These are phyloP conservation scores for Setaria italica DNA, from an alignment of 202 grass and related monocot species.

Conservation along the genomic window DNA sequence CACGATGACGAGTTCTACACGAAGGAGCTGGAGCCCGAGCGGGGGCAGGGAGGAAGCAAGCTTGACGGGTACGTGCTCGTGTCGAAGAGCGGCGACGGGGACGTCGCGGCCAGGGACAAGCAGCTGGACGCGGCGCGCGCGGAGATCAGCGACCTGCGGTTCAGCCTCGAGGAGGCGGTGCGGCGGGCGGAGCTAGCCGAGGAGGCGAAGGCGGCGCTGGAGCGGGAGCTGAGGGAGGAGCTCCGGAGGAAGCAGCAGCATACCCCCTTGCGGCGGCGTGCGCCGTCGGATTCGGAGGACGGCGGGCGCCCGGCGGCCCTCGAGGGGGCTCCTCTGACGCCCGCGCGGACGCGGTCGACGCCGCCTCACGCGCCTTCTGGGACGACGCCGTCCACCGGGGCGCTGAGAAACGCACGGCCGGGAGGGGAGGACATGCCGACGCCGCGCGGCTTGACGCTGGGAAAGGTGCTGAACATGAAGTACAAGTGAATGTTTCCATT, in stretches of 20 bases:
- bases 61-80: slow-evolving; percentile 39
- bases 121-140: slow-evolving; percentile 48
- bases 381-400: background rate
- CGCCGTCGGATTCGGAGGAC: background rate
- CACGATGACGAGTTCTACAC: slow-evolving; percentile 31
- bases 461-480: slow-evolving; percentile 65
- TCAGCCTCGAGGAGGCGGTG: slow-evolving; percentile 55
- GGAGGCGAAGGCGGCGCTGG: slow-evolving; percentile 64
- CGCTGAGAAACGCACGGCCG: background rate
- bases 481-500: slow-evolving; percentile 33
- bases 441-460: slow-evolving; percentile 50
- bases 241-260: slow-evolving; percentile 45
- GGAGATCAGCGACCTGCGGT: slow-evolving; percentile 60
- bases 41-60: background rate
- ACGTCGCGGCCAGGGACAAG: slow-evolving; percentile 33
- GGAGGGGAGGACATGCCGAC: background rate
- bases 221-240: slow-evolving; percentile 54
- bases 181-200: slow-evolving; percentile 60
- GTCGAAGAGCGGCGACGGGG: background rate
- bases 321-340: background rate
- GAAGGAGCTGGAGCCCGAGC: slow-evolving; percentile 32
- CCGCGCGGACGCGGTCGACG: background rate
- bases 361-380: background rate
- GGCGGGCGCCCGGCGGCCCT: background rate
- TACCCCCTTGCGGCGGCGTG: background rate